A percentile compares a stretch with the other conserved stretches of the same genome.
phyloP scores from a whole-genome alignment of 805 yeast genomes.

The Candida yuanshanica region DNA sequence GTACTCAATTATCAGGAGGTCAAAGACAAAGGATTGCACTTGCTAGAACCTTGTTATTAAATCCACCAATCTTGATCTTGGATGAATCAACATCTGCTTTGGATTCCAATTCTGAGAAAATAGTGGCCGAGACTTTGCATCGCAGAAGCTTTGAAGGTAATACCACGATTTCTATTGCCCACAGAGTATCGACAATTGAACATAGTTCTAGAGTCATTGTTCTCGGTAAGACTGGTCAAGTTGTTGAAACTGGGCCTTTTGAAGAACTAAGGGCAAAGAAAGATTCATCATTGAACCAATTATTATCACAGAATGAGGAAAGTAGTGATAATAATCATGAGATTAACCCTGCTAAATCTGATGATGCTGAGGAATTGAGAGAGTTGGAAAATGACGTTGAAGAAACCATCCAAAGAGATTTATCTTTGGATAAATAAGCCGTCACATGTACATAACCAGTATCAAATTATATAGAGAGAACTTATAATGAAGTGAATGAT shows the following conservation, averaged over 20 bases:
- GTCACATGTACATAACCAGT: not conserved
- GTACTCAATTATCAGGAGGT: constrained; percentile 89
- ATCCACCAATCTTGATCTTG: constrained; percentile 74
- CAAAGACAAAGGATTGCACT: constrained; percentile 91
- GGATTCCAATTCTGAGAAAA: constrained; percentile 82
- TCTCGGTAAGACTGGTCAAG: constrained; percentile 64
- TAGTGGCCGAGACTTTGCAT: constrained; percentile 68
- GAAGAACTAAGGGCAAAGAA: constrained; percentile 40
- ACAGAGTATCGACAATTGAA: constrained; percentile 80
- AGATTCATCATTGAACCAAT: constrained; percentile 28
- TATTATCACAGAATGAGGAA: constrained; percentile 26
- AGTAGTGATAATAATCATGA: constrained; percentile 1
- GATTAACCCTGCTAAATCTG: constrained; percentile 1
- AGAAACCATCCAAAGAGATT: constrained; percentile 8
- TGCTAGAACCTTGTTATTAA: constrained; percentile 76
- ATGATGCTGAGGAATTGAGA: constrained; percentile 9
- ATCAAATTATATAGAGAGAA: too few relatives aligned
- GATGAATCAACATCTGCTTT: constrained; percentile 96
- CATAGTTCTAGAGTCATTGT: constrained; percentile 80
- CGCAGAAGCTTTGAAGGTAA: constrained; percentile 48
- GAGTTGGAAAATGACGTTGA: constrained; percentile 7
- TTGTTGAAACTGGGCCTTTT: constrained; percentile 67
- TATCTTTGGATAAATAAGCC: constrained; percentile 12
- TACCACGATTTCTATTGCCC: constrained; percentile 88
- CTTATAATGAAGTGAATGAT: not conserved